Evolutionary conservation across 371 early-diverging fungal genomes (phyloP).

Genomic region (Mucor circinelloides): DNA sequence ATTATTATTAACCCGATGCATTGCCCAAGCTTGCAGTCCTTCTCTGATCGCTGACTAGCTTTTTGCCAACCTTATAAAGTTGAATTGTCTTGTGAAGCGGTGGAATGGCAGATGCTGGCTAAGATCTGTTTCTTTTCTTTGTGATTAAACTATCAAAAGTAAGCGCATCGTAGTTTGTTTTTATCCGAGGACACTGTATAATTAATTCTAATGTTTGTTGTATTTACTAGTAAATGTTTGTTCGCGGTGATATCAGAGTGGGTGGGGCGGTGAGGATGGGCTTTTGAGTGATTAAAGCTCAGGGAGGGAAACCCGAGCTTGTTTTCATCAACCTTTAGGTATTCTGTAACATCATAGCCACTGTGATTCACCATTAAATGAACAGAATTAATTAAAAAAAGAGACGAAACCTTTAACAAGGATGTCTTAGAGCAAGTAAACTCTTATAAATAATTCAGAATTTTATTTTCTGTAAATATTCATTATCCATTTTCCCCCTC

Average conservation of each 20-base stretch:
- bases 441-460: neutral
- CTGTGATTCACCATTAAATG: neutral
- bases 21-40: no score
- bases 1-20: no score
- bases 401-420: neutral
- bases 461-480: neutral
- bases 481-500: neutral
- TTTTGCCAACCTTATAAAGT: no score
- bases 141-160: neutral
- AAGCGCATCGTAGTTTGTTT: neutral
- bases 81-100: no score
- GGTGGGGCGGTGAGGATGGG: neutral
- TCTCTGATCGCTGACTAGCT: no score
- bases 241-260: neutral
- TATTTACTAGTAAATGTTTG: neutral
- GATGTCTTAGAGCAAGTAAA: neutral
- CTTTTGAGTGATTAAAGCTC: neutral
- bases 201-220: neutral
- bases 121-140: no score
- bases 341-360: neutral
- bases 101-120: no score
- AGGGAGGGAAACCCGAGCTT: neutral
- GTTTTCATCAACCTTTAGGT: neutral
- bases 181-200: neutral
- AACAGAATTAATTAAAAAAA: neutral